These are phyloP conservation scores for Coffea eugenioides DNA, from an alignment of 257 asterid genomes.

Conservation along the genomic window DNA sequence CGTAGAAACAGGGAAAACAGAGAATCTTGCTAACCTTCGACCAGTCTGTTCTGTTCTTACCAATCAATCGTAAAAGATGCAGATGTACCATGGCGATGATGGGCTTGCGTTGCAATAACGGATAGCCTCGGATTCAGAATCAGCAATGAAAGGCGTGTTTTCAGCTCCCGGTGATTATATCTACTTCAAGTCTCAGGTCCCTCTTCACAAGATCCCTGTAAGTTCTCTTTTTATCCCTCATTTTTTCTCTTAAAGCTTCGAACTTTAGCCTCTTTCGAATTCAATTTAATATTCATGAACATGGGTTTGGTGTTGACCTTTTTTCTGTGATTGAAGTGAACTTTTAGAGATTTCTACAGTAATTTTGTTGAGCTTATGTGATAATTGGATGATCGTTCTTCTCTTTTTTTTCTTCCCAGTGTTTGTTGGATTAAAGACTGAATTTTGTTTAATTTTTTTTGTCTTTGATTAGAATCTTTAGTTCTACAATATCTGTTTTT, in stretches of 20 bases:
- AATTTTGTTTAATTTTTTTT: background rate
- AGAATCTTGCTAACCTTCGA: background rate
- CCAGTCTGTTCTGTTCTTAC: background rate
- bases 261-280: constrained; percentile 4
- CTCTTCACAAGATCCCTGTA: constrained; percentile 99
- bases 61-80: constrained; percentile 13
- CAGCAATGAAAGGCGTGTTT: constrained; percentile 84
- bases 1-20: background rate
- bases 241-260: background rate
- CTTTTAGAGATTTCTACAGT: constrained; percentile 2
- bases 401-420: background rate
- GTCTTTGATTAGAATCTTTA: background rate
- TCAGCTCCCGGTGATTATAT: constrained; percentile 97
- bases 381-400: constrained; percentile 3
- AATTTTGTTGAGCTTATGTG: constrained; percentile 3
- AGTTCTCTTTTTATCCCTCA: constrained; percentile 21
- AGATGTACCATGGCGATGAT: background rate
- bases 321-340: constrained; percentile 6
- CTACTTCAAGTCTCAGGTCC: constrained; percentile 99
- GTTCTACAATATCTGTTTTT: background rate
- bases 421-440: background rate
- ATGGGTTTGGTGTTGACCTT: constrained; percentile 22
- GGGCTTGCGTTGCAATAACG: constrained; percentile 12
- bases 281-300: constrained; percentile 10
- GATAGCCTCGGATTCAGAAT: constrained; percentile 11